These are phyloP conservation scores for Sporothrix mexicana DNA, from an alignment of 2,329 filamentous ascomycete species.

Conservation along the genomic window DNA sequence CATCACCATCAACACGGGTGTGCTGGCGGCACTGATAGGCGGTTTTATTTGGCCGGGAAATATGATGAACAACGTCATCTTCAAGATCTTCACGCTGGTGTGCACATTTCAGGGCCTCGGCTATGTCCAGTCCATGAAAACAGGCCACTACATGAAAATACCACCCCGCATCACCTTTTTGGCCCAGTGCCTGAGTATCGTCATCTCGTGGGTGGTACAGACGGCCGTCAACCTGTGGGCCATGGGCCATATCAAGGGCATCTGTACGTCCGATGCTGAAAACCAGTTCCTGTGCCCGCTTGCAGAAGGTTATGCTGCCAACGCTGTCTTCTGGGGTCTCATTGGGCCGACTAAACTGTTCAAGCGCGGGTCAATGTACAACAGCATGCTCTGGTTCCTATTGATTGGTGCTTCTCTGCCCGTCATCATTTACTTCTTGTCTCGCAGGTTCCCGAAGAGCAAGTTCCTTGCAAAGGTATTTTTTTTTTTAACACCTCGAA, in stretches of 20 bases:
- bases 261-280: neutral
- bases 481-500: no score
- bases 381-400: neutral
- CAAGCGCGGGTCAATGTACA: neutral
- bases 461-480: neutral
- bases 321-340: neutral
- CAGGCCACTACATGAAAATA: neutral
- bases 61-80: conserved; percentile 8
- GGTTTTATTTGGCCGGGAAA: neutral
- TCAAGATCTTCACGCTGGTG: neutral
- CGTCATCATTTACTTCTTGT: neutral
- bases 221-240: neutral
- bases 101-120: neutral
- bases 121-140: neutral
- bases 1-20: neutral
- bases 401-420: neutral
- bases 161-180: neutral
- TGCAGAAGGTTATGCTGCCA: neutral
- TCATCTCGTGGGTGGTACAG: neutral
- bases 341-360: neutral
- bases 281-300: neutral
- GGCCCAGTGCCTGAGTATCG: neutral
- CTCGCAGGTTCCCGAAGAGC: neutral
- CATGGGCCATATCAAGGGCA: neutral
- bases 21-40: neutral